These are phyloP conservation scores for Hypoxylon sp. DNA, from an alignment of 2,329 filamentous ascomycete genomes.

Conservation along the genomic window DNA sequence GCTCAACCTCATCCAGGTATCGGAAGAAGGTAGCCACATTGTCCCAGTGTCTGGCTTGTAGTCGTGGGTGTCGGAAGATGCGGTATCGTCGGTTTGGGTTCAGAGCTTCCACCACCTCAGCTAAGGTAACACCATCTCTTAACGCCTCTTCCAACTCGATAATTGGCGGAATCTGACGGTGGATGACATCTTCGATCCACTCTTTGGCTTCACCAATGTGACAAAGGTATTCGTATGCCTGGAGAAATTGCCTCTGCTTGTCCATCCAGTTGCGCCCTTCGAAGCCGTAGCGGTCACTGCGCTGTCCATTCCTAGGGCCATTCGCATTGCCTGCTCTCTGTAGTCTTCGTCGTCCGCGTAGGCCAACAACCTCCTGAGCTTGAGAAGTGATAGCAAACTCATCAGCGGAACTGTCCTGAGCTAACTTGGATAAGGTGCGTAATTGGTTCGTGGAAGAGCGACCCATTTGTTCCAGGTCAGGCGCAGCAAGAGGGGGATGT, in stretches of 20 bases:
- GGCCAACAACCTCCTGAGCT: conserved; percentile 86
- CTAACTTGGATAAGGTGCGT: conserved; percentile 85
- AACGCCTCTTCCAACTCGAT: conserved; percentile 93
- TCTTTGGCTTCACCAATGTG: conserved; percentile 99
- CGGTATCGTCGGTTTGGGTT: conserved; percentile 80
- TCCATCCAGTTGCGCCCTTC: conserved; percentile 97
- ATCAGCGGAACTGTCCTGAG: conserved; percentile 78
- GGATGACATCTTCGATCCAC: conserved; percentile 81
- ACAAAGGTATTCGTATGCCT: conserved; percentile 98
- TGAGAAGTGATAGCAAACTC: conserved; percentile 84
- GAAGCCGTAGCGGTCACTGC: conserved; percentile 74
- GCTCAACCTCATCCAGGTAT: conserved; percentile 89
- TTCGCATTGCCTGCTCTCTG: conserved; percentile 75
- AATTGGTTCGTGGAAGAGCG: conserved; percentile 92
- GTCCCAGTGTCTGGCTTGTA: conserved; percentile 96
- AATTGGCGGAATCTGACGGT: conserved; percentile 80
- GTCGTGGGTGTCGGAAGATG: conserved; percentile 86
- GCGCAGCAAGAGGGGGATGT: conserved; percentile 67
- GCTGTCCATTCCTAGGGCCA: conserved; percentile 55
- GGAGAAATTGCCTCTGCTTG: conserved; percentile 93
- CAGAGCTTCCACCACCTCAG: conserved; percentile 91
- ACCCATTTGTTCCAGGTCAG: conserved; percentile 84
- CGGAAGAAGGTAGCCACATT: conserved; percentile 98
- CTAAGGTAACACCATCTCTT: conserved; percentile 91
- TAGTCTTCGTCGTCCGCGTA: conserved; percentile 85